These are phyloP conservation scores for Citrullus colocynthis DNA, from an alignment of 306 rosid genomes.

Conservation along the genomic window DNA sequence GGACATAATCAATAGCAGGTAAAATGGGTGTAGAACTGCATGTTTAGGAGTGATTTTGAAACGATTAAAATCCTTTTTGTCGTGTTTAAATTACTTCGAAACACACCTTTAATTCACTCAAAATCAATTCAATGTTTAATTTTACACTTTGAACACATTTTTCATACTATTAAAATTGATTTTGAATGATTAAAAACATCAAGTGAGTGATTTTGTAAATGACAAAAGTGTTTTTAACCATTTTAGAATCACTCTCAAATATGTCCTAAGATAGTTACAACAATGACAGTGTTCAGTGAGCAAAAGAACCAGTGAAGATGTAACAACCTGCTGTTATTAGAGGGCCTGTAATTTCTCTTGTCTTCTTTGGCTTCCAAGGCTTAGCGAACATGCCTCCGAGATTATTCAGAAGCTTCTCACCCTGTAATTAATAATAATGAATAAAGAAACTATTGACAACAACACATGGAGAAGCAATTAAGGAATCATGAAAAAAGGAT, in stretches of 20 bases:
- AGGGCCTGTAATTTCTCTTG: slow-evolving; percentile 56
- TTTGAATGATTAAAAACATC: no score
- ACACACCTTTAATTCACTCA: no score
- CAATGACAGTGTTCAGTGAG: background rate
- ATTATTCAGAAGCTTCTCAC: slow-evolving; percentile 82
- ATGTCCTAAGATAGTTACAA: no score
- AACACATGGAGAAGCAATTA: background rate
- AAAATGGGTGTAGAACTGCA: background rate
- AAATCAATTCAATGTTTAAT: no score
- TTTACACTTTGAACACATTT: no score
- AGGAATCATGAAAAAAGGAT: background rate
- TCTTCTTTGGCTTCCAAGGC: slow-evolving; percentile 86
- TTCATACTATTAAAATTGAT: no score
- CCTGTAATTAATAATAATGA: slow-evolving; percentile 27
- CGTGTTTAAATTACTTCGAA: no score
- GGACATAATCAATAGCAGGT: background rate
- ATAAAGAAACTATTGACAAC: background rate
- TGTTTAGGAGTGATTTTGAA: no score
- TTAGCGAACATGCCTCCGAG: slow-evolving; percentile 93
- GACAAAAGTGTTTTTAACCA: no score
- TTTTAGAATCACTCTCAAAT: no score
- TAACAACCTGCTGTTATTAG: slow-evolving; percentile 64
- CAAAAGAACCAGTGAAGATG: background rate
- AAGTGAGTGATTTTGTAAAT: no score
- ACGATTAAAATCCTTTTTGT: no score